Conservation (phyloP, 257 asterid species). For the Jasminum sambac region DNA sequence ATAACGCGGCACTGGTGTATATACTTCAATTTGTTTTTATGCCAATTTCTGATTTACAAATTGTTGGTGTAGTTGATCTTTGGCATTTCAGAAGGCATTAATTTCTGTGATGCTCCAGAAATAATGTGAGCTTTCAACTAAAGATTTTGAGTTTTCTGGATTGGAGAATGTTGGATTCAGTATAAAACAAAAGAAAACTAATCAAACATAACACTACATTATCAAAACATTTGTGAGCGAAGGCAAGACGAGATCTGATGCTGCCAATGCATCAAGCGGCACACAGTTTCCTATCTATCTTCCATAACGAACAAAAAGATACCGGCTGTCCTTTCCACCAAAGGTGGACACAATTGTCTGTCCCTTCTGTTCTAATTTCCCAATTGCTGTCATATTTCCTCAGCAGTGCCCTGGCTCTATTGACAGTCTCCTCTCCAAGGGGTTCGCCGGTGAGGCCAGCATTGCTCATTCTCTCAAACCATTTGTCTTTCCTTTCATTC, state of each 20-base stretch:
- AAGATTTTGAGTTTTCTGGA: neutral
- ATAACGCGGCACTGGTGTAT: neutral
- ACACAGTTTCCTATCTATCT: conserved; percentile 31
- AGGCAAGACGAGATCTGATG: conserved; percentile 1
- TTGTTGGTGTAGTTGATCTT: neutral
- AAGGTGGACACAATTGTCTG: conserved; percentile 56
- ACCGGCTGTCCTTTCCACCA: conserved; percentile 89
- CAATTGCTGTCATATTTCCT: conserved; percentile 79
- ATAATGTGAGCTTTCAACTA: neutral
- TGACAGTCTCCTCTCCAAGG: conserved; percentile 70
- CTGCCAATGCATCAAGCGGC: neutral
- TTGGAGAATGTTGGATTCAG: neutral
- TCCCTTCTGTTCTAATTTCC: conserved; percentile 72
- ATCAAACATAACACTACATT: neutral
- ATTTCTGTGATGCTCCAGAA: neutral
- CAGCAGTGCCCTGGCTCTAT: conserved; percentile 73
- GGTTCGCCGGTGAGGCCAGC: conserved; percentile 54
- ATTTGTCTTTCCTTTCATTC: conserved; percentile 75
- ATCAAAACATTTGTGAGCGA: neutral
- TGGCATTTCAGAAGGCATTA: neutral
- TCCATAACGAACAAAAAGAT: conserved; percentile 79
- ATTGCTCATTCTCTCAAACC: conserved; percentile 70
- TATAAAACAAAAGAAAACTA: neutral
- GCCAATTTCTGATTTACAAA: neutral
- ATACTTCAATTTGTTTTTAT: neutral